Evolutionary conservation across 2,329 filamentous ascomycete species (phyloP).

Genomic region (Aspergillus ochraceoroseus): DNA sequence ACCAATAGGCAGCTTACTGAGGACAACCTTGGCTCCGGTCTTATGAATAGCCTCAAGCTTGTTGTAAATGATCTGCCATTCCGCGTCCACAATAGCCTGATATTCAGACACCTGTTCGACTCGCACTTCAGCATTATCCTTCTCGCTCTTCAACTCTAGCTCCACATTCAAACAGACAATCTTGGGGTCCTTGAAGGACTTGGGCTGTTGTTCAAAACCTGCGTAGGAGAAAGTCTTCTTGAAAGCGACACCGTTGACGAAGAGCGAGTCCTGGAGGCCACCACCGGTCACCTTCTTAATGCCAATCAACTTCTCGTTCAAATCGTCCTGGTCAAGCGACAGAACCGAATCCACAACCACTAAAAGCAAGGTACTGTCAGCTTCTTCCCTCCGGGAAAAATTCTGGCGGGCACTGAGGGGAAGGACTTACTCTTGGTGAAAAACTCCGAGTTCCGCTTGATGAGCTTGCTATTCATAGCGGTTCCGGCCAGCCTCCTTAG

Average conservation of each 20-base stretch:
- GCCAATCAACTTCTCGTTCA: slow-evolving; percentile 96
- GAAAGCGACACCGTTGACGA: slow-evolving; percentile 97
- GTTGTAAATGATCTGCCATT: slow-evolving; percentile 99
- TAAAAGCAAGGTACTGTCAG: slow-evolving; percentile 38
- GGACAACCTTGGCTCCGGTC: slow-evolving; percentile 93
- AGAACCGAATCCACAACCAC: slow-evolving; percentile 98
- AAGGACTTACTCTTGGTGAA: slow-evolving; percentile 79
- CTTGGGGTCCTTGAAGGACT: slow-evolving; percentile 88
- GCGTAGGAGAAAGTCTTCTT: slow-evolving; percentile 99
- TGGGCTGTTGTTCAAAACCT: slow-evolving; percentile 98
- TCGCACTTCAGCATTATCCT: slow-evolving; percentile 97
- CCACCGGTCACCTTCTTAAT: slow-evolving; percentile 98
- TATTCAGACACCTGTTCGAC: slow-evolving; percentile 99
- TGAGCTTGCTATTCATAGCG: slow-evolving; percentile 99
- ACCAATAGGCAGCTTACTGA: slow-evolving; percentile 95
- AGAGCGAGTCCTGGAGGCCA: slow-evolving; percentile 90
- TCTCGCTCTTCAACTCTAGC: slow-evolving; percentile 96
- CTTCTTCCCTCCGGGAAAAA: slow-evolving; percentile 4
- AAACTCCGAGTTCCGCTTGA: slow-evolving; percentile 93
- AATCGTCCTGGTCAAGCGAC: slow-evolving; percentile 89
- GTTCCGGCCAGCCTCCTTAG: slow-evolving; percentile 84
- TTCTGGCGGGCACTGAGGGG: no score
- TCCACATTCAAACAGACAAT: slow-evolving; percentile 98
- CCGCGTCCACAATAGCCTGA: slow-evolving; percentile 96
- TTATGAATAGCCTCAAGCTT: slow-evolving; percentile 94